Evolutionary conservation across 208 protist genomes (phyloP).

Genomic region (Leishmania martiniquensis): DNA sequence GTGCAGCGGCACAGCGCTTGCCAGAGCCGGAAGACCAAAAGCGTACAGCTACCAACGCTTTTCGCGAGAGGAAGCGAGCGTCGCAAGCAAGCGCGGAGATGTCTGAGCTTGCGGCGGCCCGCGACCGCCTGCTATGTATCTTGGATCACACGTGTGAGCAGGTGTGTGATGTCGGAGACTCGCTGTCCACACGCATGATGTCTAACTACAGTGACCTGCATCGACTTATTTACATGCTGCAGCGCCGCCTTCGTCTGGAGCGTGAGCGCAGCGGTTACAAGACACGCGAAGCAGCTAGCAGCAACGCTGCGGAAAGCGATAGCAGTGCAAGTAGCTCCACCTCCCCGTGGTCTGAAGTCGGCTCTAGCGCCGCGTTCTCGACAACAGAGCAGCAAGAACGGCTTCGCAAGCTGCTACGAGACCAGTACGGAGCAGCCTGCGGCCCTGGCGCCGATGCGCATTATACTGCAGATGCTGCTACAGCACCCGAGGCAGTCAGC

Average conservation of each 20-base stretch:
- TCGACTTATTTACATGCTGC: conserved; percentile 58
- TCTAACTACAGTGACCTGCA: conserved; percentile 71
- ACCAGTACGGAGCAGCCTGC: conserved; percentile 31
- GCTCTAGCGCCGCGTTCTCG: not conserved
- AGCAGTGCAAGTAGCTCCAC: conserved; percentile 6
- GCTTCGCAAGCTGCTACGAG: conserved; percentile 24
- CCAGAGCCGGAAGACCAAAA: not conserved
- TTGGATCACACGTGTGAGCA: conserved; percentile 46
- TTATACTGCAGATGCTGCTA: not conserved
- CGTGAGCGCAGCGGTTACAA: conserved; percentile 3
- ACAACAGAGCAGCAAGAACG: conserved; percentile 4
- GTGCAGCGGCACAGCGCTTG: not conserved
- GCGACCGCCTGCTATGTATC: conserved; percentile 28
- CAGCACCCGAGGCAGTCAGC: not conserved
- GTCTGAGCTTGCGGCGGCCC: conserved; percentile 1
- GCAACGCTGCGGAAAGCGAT: not conserved
- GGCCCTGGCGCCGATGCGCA: not conserved
- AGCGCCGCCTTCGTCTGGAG: conserved; percentile 33
- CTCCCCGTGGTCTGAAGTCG: not conserved
- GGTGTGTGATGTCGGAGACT: conserved; percentile 48
- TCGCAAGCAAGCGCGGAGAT: not conserved
- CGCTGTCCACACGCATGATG: conserved; percentile 39
- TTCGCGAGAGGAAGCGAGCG: conserved; percentile 11
- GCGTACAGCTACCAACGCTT: not conserved
- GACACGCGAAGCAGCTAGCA: not conserved